Evolutionary conservation across 2,329 filamentous ascomycete species (phyloP).

Genomic region (Anthostomella pinea): DNA sequence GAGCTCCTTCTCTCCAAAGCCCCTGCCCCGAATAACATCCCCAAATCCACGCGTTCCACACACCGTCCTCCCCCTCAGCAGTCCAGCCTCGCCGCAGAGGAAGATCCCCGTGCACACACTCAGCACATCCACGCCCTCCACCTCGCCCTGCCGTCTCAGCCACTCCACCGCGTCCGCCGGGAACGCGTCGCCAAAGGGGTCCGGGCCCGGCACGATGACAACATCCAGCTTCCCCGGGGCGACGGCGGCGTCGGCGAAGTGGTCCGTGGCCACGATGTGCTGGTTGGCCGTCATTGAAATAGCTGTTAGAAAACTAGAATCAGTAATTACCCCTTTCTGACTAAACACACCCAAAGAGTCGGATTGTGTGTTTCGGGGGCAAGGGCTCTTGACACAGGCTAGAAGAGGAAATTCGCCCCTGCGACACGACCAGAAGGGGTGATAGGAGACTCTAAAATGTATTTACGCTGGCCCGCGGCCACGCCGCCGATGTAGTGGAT

Average conservation of each 20-base stretch:
- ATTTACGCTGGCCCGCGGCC: constrained; percentile 31
- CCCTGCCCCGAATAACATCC: constrained; percentile 36
- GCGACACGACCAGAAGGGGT: too few relatives aligned
- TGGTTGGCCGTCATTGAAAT: constrained; percentile 42
- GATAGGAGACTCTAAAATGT: too few relatives aligned
- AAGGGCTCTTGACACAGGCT: too few relatives aligned
- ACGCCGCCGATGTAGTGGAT: constrained; percentile 47
- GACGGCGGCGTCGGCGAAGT: constrained; percentile 43
- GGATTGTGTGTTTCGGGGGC: too few relatives aligned
- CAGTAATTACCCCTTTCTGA: too few relatives aligned
- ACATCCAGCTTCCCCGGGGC: constrained; percentile 50
- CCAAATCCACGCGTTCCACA: constrained; percentile 48
- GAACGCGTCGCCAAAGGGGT: constrained; percentile 31
- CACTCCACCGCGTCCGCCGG: constrained; percentile 38
- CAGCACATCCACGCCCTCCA: constrained; percentile 44
- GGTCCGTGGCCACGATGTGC: constrained; percentile 40
- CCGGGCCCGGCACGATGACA: constrained; percentile 49
- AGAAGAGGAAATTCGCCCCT: too few relatives aligned
- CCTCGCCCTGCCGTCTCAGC: constrained; percentile 39
- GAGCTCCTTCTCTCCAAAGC: constrained; percentile 37
- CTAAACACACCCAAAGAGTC: too few relatives aligned
- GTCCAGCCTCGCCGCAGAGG: constrained; percentile 46
- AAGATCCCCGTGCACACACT: constrained; percentile 51
- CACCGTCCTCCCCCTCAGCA: constrained; percentile 43
- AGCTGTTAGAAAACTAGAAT: too few relatives aligned